Base-by-base conservation (phyloP, 1,139 yeast genomes). In the Diutina ranongensis region DNA sequence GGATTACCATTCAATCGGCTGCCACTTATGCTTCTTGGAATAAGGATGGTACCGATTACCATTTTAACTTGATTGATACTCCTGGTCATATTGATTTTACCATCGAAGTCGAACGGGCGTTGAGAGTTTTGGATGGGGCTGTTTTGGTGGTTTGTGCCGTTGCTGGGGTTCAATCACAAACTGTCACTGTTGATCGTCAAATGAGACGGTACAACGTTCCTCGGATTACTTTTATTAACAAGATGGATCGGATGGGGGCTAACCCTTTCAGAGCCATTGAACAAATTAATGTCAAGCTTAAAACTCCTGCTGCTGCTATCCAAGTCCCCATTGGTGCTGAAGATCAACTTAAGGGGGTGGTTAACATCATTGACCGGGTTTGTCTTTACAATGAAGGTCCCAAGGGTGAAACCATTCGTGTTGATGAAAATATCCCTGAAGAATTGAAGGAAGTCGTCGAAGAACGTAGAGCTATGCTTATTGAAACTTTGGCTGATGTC, bases 191-290 rank as follows among this genome's bases (percentile, higher is more conserved):
- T 46, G 98, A 92, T 64, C 82, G 98, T 63, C 98, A 92, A 70
- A 94, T 94, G 98, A 81, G 96, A 58, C 82, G 98, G 62, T 94
- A 92, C 66, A 88, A 92, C 61, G 95, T 92, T 58, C 98, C 98
- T 48, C 79, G 98, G 62, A 75, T 94, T 48, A 92, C 98, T 12
- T 94, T 92, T 58, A 84, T 92, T 63, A 92, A 92, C 69, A 92
- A 92, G 71, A 89, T 92, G 97, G 98, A 92, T 66, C 80, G 98
- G 62, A 87, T 92, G 96, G 98, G 98, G 53, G 88, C 98, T 48
- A 82, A 89, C 64, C 98, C 98, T 20, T 92, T 94, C 81, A 78
- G 76, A 54, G 97, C 95, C 47, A 84, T 92, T 57, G 95, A 86
- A 49, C 97, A 92, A 68, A 77, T 92, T 54, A 87, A 89, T 67